Evolutionary conservation across 139 green algal species (phyloP).

Genomic region (Medakamo hakoo): DNA sequence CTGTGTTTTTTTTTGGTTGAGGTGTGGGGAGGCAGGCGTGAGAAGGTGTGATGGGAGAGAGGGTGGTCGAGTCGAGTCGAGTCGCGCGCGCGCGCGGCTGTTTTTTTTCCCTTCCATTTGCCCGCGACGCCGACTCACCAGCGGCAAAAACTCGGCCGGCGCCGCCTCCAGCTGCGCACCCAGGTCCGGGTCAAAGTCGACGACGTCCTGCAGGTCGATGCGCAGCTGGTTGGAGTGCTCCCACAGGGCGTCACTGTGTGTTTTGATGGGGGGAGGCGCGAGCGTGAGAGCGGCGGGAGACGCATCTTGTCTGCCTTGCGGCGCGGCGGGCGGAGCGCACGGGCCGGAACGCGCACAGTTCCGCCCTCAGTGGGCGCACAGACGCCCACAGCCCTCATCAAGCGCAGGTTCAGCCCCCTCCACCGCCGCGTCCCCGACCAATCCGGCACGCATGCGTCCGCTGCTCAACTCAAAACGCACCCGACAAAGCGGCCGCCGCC

Average conservation of each 20-base stretch:
- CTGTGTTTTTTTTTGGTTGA: neutral
- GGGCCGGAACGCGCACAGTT: no score
- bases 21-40: neutral
- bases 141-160: slow-evolving; percentile 53
- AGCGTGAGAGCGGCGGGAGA: neutral
- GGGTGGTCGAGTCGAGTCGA: neutral
- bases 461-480: no score
- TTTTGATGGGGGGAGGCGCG: neutral
- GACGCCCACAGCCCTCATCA: no score
- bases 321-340: no score
- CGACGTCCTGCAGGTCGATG: slow-evolving; percentile 50
- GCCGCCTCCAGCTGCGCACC: slow-evolving; percentile 31
- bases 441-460: no score
- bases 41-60: no score
- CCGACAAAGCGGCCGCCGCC: neutral
- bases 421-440: no score
- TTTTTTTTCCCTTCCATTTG: neutral
- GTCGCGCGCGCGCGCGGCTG: neutral
- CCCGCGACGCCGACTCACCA: slow-evolving; percentile 27
- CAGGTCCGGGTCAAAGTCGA: slow-evolving; percentile 35
- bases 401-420: no score
- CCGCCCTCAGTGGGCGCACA: no score
- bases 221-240: slow-evolving; percentile 17
- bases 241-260: slow-evolving; percentile 4
- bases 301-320: no score